A percentile compares a stretch with the other conserved stretches of the same genome.
phyloP scores from a whole-genome alignment of 257 asterid species.

The Lavandula angustifolia region DNA sequence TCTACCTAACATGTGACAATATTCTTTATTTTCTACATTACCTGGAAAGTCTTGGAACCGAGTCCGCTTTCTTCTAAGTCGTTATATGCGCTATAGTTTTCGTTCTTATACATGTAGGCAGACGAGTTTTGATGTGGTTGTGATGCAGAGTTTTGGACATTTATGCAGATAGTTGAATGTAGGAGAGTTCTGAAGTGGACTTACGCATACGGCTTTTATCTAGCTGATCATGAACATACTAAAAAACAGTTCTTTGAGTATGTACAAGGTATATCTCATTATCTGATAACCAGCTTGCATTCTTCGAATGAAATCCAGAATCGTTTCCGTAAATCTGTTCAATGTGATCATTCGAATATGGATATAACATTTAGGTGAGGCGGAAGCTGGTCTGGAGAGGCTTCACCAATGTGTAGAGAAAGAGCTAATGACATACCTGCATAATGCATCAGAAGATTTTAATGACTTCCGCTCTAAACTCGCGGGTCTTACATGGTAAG shows the following conservation, averaged over 20 bases:
- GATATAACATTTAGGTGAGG: conserved; percentile 65
- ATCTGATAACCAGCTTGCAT: too few relatives aligned
- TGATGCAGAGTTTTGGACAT: conserved; percentile 20
- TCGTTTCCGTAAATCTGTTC: conserved; percentile 18
- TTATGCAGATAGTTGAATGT: conserved; percentile 91
- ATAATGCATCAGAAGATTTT: conserved; percentile 71
- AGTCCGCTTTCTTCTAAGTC: too few relatives aligned
- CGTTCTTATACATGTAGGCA: not conserved
- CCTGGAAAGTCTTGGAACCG: too few relatives aligned
- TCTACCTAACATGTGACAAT: too few relatives aligned
- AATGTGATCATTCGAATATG: conserved; percentile 9
- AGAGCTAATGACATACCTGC: conserved; percentile 65
- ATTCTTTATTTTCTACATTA: too few relatives aligned
- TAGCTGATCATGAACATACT: conserved; percentile 68
- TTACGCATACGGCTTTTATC: conserved; percentile 87
- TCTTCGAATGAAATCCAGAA: conserved; percentile 9
- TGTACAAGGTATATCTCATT: conserved; percentile 96
- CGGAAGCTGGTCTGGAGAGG: conserved; percentile 98
- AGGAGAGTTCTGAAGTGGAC: conserved; percentile 98
- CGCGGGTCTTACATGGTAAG: conserved; percentile 93
- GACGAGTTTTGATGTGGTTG: not conserved
- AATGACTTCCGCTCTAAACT: conserved; percentile 92
- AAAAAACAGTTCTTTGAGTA: conserved; percentile 91
- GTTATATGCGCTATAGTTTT: too few relatives aligned
- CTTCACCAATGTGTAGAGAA: conserved; percentile 99